phyloP scores from a whole-genome alignment of 306 rosid genomes.

The Acacia acuminata region DNA sequence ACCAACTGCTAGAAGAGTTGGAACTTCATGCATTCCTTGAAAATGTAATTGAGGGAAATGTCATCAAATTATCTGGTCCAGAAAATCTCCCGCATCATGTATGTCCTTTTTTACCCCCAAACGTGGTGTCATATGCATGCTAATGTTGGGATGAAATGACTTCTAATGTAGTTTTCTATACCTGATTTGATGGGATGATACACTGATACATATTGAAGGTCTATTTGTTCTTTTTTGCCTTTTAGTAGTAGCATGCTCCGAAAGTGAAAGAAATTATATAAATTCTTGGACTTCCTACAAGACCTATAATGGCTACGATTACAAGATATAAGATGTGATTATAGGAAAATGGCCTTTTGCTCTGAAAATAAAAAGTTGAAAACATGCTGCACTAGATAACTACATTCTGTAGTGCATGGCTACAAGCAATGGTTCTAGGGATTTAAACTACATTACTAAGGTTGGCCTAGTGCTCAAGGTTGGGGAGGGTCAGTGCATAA shows the following conservation, averaged over 20 bases:
- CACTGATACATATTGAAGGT: not conserved
- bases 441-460: not conserved
- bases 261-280: not conserved
- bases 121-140: not conserved
- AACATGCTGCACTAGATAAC: not conserved
- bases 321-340: not conserved
- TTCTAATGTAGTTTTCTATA: not conserved
- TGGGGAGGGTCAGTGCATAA: too few species aligned
- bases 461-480: too few species aligned
- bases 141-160: constrained; percentile 11
- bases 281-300: not conserved
- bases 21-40: constrained; percentile 59
- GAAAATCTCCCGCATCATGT: constrained; percentile 54
- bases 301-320: not conserved
- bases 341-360: not conserved
- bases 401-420: not conserved
- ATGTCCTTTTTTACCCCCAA: constrained; percentile 28
- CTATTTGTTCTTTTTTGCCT: not conserved
- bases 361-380: not conserved
- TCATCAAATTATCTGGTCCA: constrained; percentile 36
- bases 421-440: not conserved
- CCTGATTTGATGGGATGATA: not conserved
- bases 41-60: constrained; percentile 51
- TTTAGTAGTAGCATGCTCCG: not conserved
- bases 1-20: constrained; percentile 56